Percentiles rank a stretch among this genome's conserved stretches.
These are phyloP conservation scores for Nicotiana benthamiana DNA, from an alignment of 257 asterid species.

Conservation along the genomic window DNA sequence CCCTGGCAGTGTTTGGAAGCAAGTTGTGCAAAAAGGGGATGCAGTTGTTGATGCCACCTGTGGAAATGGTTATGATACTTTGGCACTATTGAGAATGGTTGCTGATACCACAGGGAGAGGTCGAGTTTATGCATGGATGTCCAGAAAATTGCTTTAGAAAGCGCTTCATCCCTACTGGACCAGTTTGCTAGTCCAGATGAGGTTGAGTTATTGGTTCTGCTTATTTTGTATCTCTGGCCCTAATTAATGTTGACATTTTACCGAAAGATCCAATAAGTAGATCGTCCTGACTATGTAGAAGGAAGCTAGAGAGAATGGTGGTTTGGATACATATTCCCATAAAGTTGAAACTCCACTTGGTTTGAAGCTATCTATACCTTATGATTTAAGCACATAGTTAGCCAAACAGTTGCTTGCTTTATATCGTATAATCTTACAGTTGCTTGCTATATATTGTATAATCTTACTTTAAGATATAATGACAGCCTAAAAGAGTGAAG, in stretches of 20 bases:
- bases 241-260: background rate
- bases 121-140: constrained; percentile 78
- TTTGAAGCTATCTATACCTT: background rate
- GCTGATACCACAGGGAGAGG: constrained; percentile 49
- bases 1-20: constrained; percentile 68
- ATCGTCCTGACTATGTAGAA: background rate
- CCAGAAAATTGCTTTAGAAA: constrained; percentile 68
- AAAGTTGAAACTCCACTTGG: background rate
- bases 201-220: constrained; percentile 26
- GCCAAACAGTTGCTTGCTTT: background rate
- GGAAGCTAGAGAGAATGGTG: background rate
- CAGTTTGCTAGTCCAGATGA: constrained; percentile 43
- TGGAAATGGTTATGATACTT: constrained; percentile 87
- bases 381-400: background rate
- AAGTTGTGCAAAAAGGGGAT: constrained; percentile 70
- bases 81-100: constrained; percentile 60
- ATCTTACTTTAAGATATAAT: background rate
- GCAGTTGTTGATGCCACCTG: constrained; percentile 87
- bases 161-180: constrained; percentile 59
- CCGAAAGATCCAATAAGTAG: background rate
- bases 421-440: background rate
- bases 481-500: background rate
- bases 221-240: background rate
- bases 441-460: too few relatives aligned
- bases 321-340: background rate